Conservation (phyloP, 768 basidiomycete species). For the Collybia sp. region DNA sequence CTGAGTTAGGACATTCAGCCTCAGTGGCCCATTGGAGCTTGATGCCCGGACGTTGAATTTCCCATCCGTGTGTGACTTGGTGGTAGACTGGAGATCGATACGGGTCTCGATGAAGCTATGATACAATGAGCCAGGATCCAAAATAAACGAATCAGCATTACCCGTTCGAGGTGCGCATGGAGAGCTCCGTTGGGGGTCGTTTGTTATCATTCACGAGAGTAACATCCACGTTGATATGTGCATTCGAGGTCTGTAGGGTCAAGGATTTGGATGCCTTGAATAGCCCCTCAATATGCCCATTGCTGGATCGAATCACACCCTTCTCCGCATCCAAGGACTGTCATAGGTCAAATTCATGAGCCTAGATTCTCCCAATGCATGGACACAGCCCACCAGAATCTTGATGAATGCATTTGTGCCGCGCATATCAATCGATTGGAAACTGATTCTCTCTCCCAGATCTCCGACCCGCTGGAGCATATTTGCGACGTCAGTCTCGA, state of each 20-base stretch:
- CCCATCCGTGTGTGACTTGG: constrained; percentile 16
- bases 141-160: constrained; percentile 13
- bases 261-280: constrained; percentile 33
- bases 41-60: constrained; percentile 23
- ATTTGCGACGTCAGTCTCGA: constrained; percentile 38
- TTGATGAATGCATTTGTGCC: constrained; percentile 30
- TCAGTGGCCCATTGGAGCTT: constrained; percentile 28
- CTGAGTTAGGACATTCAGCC: constrained; percentile 21
- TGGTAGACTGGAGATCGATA: constrained; percentile 26
- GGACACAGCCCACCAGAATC: constrained; percentile 21
- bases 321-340: constrained; percentile 16
- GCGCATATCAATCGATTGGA: constrained; percentile 28
- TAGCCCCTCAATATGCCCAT: constrained; percentile 35
- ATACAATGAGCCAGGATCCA: neutral
- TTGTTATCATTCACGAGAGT: constrained; percentile 23
- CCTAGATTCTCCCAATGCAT: neutral
- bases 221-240: constrained; percentile 31
- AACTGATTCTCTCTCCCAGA: constrained; percentile 26
- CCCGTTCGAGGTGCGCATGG: constrained; percentile 37
- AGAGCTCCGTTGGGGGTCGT: constrained; percentile 19
- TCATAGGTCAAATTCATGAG: neutral
- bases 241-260: constrained; percentile 35
- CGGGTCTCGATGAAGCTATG: constrained; percentile 17
- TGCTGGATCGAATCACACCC: constrained; percentile 17
- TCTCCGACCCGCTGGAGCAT: constrained; percentile 31